Base-by-base conservation (phyloP, 192 early-diverging fungal genomes). In the Dissophora globulifera region DNA sequence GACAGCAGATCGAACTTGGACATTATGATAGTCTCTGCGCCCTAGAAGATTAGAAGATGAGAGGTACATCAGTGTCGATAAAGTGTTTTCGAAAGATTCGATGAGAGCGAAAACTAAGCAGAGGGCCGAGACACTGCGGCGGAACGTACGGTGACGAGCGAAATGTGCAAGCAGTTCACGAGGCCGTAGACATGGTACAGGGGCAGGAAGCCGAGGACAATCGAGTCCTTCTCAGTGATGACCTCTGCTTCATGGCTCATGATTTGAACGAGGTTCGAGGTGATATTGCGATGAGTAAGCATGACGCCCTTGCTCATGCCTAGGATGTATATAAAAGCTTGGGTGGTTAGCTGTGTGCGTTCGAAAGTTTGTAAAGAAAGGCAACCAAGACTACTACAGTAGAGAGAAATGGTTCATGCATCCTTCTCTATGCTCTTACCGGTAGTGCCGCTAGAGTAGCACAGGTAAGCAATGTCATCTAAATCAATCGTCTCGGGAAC, bases 231-330 rank as follows among this genome's bases (percentile, higher is more conserved):
- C 26, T 60, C 63, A 35, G 43, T 58, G 43, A 62, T 79, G 45
- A 62, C 58, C 49, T 69, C 53, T 27, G 62, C 82, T 32, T 91
- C 86, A 50, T 88, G 80, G 29, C 47, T 63, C 41, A 80, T 69
- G 60, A 88, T 85, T 66, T 92, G 89, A 22, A 86, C 48, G 20
- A 89, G 72, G 60, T 95, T 95, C 20, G 93, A 84, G 17, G 95
- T 89, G 74, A 96, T 87, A 78, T 93, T 95, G 17, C 79, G 66
- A 60, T 95, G 93, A 29, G 89, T 93, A 2, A 93, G 89, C 58
- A 86, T 83, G 12, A 96, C 95, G 58, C 93, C 93, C 76, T 97
- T 97, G 41, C 93, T 90, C 61, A 80, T 84, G 42, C 92, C 87
- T 76, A 17, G 50, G 15, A 55, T 17, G 7, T 23, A 53, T 42